Base-by-base conservation (phyloP, 2,329 filamentous ascomycete genomes). In the Ceratocystiopsis sp. region DNA sequence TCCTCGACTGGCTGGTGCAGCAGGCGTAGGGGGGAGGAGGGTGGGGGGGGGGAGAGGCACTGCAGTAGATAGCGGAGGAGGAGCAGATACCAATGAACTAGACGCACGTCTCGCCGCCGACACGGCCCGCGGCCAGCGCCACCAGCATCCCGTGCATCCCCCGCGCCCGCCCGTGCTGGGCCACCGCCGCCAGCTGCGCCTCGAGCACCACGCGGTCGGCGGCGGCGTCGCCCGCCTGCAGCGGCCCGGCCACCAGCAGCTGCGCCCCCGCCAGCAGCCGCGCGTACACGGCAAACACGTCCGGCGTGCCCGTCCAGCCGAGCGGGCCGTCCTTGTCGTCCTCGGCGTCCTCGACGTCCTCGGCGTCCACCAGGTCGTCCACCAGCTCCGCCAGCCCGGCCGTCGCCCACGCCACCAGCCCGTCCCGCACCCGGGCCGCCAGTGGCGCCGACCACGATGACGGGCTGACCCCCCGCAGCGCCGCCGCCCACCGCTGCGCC, bases 251-350 rank as follows among this genome's bases (percentile, higher is more conserved):
- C 29, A 12, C 7, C 29, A 12, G 29, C 29, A 32, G 7, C 29
- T 32, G 54, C 1, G 60, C 63, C 21, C 58, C 54, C 3, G 61
- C 51, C n/a, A 71, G 38, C n/a, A 73, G 52, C 14, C 65, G 61
- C 6, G 64, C 61, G 39, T 71, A 73, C 37, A 81, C 60, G 3
- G 69, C 67, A 56, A 86, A 89, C 1, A 78, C 72, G 29, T 77
- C 72, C 1, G 76, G 68, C 44, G 78, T 76, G 1, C 78, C 78
- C 2, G 73, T 71, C 77, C 80, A 86, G 8, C 84, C 83, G 33
- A 93, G 60, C 10, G 80, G 68, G 0, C 80, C 79, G 53, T 85
- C 81, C n/a, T n/a, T n/a, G n/a, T n/a, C n/a, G n/a, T n/a, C n/a
- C n/a, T n/a, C n/a, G n/a, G n/a, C n/a, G n/a, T n/a, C n/a, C n/a